These are phyloP conservation scores for Solanum aculeatissimum DNA, from an alignment of 305 asterid species.

Conservation along the genomic window DNA sequence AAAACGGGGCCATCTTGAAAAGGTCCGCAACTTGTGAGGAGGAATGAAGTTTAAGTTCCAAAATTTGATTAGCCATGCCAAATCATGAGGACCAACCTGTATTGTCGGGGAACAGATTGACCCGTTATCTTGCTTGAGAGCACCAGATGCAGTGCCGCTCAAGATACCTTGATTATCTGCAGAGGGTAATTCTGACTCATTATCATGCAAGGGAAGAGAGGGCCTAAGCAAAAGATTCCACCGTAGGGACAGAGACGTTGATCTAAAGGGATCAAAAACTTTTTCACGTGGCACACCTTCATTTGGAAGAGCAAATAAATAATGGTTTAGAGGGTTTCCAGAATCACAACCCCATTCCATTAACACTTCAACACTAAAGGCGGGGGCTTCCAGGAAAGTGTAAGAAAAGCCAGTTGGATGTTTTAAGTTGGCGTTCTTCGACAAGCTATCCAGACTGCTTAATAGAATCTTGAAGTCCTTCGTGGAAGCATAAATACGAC, in stretches of 20 bases:
- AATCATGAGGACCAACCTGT: conserved; percentile 94
- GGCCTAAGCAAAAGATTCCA: conserved; percentile 87
- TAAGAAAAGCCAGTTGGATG: conserved; percentile 45
- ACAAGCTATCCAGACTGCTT: conserved; percentile 84
- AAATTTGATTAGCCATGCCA: conserved; percentile 86
- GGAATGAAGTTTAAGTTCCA: conserved; percentile 86
- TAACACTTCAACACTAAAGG: conserved; percentile 66
- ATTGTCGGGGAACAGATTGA: conserved; percentile 55
- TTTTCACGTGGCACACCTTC: conserved; percentile 75
- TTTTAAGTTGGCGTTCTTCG: conserved; percentile 54
- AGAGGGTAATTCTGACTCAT: conserved; percentile 30
- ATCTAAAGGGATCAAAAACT: conserved; percentile 91
- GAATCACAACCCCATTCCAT: conserved; percentile 99
- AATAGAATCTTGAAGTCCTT: conserved; percentile 82
- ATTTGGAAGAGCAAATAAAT: conserved; percentile 82
- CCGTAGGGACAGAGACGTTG: conserved; percentile 77
- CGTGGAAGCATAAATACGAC: conserved; percentile 55
- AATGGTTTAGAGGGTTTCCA: conserved; percentile 93
- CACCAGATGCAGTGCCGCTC: conserved; percentile 30
- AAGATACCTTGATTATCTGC: conserved; percentile 26
- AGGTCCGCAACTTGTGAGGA: conserved; percentile 81
- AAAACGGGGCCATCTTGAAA: conserved; percentile 98
- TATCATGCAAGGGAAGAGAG: conserved; percentile 31
- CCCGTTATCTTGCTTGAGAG: conserved; percentile 26
- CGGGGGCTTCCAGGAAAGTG: conserved; percentile 74